Evolutionary conservation across 1,284 basidiomycete genomes (phyloP).

Genomic region (Stygiomarasmius scandens): DNA sequence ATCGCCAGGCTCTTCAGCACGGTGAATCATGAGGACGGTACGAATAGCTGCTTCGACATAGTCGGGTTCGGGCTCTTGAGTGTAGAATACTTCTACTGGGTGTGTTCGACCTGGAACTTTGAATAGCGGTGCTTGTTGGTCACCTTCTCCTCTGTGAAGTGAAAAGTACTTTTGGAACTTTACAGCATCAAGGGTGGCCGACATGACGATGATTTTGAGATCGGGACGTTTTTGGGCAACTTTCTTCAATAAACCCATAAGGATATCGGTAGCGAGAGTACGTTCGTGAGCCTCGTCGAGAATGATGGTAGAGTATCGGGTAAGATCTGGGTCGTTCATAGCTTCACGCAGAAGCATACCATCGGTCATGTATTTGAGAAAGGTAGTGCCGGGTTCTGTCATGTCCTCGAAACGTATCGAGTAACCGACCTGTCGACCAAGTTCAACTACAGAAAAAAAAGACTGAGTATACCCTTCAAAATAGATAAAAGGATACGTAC

Average conservation of each 20-base stretch:
- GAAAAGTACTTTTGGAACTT: slow-evolving; percentile 98
- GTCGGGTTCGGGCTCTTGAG: slow-evolving; percentile 93
- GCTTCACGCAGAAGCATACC: slow-evolving; percentile 98
- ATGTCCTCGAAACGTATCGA: slow-evolving; percentile 99
- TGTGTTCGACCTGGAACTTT: slow-evolving; percentile 97
- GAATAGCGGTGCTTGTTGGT: slow-evolving; percentile 77
- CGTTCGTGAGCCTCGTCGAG: slow-evolving; percentile 99
- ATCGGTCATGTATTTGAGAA: slow-evolving; percentile 99
- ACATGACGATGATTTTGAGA: slow-evolving; percentile 98
- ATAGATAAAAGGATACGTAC: slow-evolving; percentile 45
- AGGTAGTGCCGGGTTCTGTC: slow-evolving; percentile 89
- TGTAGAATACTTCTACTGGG: slow-evolving; percentile 96
- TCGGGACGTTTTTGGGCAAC: slow-evolving; percentile 84
- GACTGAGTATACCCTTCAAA: background rate
- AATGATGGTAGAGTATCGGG: slow-evolving; percentile 95
- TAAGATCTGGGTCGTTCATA: slow-evolving; percentile 92
- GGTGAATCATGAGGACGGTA: slow-evolving; percentile 97
- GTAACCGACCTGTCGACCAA: slow-evolving; percentile 96
- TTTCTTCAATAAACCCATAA: slow-evolving; percentile 88
- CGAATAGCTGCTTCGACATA: slow-evolving; percentile 98
- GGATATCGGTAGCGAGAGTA: slow-evolving; percentile 96
- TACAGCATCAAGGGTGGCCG: slow-evolving; percentile 93
- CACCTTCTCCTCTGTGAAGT: slow-evolving; percentile 40
- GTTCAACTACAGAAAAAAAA: slow-evolving; percentile 60
- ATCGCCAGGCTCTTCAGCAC: slow-evolving; percentile 93